phyloP scores from a whole-genome alignment of 768 basidiomycete species.

The Amanita pallidorosea region DNA sequence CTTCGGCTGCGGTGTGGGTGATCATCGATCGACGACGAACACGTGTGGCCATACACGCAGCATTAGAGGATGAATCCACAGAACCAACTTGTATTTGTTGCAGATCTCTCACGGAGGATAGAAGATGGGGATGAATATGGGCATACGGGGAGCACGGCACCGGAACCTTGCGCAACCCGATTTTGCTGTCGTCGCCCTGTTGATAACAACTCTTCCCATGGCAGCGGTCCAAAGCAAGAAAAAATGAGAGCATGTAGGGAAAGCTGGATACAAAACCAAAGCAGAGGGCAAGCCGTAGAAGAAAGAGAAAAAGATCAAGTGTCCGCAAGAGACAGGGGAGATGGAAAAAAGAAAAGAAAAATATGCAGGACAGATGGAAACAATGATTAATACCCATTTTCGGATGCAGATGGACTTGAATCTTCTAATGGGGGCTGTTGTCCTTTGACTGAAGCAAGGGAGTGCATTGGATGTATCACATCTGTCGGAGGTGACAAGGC shows the following conservation, averaged over 20 bases:
- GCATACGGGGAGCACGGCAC: constrained; percentile 7
- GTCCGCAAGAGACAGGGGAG: constrained; percentile 16
- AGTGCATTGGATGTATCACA: constrained; percentile 31
- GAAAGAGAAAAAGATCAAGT: constrained; percentile 11
- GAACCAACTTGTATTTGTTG: constrained; percentile 17
- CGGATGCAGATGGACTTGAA: constrained; percentile 44
- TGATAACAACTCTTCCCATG: not conserved
- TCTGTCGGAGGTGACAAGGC: constrained; percentile 62
- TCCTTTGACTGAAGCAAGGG: constrained; percentile 44
- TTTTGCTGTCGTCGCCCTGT: not conserved
- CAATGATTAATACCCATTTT: constrained; percentile 32
- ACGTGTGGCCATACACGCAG: constrained; percentile 21
- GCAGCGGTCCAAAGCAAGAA: constrained; percentile 4
- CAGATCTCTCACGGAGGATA: constrained; percentile 10
- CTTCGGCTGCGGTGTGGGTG: constrained; percentile 13
- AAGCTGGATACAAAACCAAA: constrained; percentile 12
- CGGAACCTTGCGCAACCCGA: constrained; percentile 1
- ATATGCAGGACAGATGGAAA: constrained; percentile 14
- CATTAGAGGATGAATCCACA: constrained; percentile 10
- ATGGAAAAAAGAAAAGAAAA: constrained; percentile 11
- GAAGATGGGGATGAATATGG: not conserved
- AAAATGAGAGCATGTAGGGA: not conserved
- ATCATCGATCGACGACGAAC: constrained; percentile 36
- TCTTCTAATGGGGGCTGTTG: constrained; percentile 56
- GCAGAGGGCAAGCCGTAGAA: constrained; percentile 12